A percentile compares a stretch with the other conserved stretches of the same genome.
These are phyloP conservation scores for Phialemonium atrogriseum DNA, from an alignment of 2,329 filamentous ascomycete genomes.

Conservation along the genomic window DNA sequence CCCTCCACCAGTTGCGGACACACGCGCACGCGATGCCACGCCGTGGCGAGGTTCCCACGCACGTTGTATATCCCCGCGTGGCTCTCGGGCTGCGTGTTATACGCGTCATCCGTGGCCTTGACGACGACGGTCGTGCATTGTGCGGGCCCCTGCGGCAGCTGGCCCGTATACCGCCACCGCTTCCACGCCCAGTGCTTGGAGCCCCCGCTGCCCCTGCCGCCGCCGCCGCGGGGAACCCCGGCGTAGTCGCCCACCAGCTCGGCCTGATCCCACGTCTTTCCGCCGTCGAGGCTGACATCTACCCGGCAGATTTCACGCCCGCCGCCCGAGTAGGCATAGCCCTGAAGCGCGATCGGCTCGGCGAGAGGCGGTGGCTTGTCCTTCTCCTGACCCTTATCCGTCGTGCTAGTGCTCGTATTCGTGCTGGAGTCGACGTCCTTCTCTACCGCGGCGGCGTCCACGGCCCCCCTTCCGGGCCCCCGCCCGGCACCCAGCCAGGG, in stretches of 20 bases:
- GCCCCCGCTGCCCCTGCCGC: constrained; percentile 26
- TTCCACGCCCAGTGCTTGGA: constrained; percentile 55
- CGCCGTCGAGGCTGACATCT: constrained; percentile 56
- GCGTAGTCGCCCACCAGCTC: constrained; percentile 42
- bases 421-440: constrained; percentile 11
- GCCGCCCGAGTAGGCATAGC: constrained; percentile 62
- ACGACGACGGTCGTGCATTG: constrained; percentile 47
- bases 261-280: constrained; percentile 57
- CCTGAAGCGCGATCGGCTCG: constrained; percentile 36
- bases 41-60: constrained; percentile 57
- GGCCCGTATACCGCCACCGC: constrained; percentile 49
- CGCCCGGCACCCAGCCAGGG: constrained; percentile 9
- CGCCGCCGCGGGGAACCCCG: no score
- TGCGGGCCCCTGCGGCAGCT: constrained; percentile 23
- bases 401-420: neutral
- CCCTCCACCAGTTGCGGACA: constrained; percentile 20
- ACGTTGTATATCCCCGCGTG: constrained; percentile 55
- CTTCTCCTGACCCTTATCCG: neutral
- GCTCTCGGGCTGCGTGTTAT: constrained; percentile 58
- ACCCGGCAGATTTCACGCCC: constrained; percentile 59
- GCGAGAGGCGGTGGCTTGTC: neutral
- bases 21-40: constrained; percentile 51
- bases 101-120: constrained; percentile 58
- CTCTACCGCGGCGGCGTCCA: constrained; percentile 12
- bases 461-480: constrained; percentile 3